phyloP scores from a whole-genome alignment of 306 rosid species.

The Dalbergia oliveri region DNA sequence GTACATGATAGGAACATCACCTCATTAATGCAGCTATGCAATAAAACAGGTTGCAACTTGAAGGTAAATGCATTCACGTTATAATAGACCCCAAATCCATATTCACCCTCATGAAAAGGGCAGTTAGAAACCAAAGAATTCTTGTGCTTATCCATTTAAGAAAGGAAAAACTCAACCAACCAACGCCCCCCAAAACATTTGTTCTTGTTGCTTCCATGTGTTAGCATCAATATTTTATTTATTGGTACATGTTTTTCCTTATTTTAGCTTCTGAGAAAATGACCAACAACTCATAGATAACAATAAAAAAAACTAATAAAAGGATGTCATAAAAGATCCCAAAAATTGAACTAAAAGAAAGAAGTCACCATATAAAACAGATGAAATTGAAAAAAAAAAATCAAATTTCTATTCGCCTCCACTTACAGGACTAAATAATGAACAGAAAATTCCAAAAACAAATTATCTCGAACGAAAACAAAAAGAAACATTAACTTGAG shows the following conservation, averaged over 20 bases:
- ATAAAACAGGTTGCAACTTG: slow-evolving; percentile 9
- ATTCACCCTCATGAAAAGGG: neutral
- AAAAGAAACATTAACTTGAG: neutral
- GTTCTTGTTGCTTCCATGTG: slow-evolving; percentile 8
- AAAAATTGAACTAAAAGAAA: neutral
- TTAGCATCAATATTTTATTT: neutral
- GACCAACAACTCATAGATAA: neutral
- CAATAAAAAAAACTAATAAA: neutral
- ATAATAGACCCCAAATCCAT: slow-evolving; percentile 20
- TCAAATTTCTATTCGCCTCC: neutral
- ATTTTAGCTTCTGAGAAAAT: neutral
- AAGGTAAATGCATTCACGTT: slow-evolving; percentile 25
- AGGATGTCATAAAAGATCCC: neutral
- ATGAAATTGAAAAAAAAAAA: slow-evolving; percentile 4
- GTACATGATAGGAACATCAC: slow-evolving; percentile 26
- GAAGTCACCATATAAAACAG: neutral
- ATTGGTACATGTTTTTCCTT: neutral
- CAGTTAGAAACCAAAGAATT: slow-evolving; percentile 22
- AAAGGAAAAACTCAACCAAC: neutral
- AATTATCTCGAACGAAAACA: neutral
- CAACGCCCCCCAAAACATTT: neutral
- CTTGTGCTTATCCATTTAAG: slow-evolving; percentile 33
- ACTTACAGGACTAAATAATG: neutral
- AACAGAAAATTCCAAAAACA: neutral
- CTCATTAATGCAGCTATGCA: slow-evolving; percentile 8